A percentile compares a stretch with the other conserved stretches of the same genome.
Conservation (phyloP, 1,284 basidiomycete species). For the Boletellus sp. region DNA sequence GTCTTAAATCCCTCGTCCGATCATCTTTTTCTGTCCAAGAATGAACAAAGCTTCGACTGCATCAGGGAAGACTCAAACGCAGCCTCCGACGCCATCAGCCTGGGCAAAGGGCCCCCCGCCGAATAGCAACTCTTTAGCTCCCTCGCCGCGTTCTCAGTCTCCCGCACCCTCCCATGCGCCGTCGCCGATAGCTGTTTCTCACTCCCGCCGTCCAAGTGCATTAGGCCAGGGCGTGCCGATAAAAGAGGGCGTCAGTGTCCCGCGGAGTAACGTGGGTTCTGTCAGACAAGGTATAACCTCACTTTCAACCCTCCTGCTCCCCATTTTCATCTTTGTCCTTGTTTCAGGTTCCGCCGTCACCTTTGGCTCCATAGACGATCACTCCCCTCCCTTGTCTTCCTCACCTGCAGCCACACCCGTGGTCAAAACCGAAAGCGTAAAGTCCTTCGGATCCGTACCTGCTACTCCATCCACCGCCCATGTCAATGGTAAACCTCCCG, state of each 20-base stretch:
- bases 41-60: slow-evolving; percentile 83
- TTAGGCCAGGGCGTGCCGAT: slow-evolving; percentile 66
- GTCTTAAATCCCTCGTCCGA: slow-evolving; percentile 6
- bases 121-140: slow-evolving; percentile 43
- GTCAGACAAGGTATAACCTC: slow-evolving; percentile 57
- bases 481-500: slow-evolving; percentile 53
- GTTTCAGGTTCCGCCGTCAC: slow-evolving; percentile 59
- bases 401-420: slow-evolving; percentile 63
- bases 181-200: slow-evolving; percentile 49
- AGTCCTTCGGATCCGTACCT: slow-evolving; percentile 73
- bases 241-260: slow-evolving; percentile 71
- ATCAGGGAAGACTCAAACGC: slow-evolving; percentile 65
- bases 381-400: slow-evolving; percentile 62
- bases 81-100: slow-evolving; percentile 73
- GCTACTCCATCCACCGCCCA: slow-evolving; percentile 35
- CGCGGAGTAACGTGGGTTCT: slow-evolving; percentile 53
- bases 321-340: neutral
- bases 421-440: slow-evolving; percentile 69
- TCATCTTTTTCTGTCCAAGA: slow-evolving; percentile 40
- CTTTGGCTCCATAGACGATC: slow-evolving; percentile 83
- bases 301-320: neutral
- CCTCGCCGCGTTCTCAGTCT: slow-evolving; percentile 72
- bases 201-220: slow-evolving; percentile 69
- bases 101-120: slow-evolving; percentile 79
- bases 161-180: slow-evolving; percentile 53